A percentile compares a stretch with the other conserved stretches of the same genome.
These are phyloP conservation scores for Ceratocystis harringtonii DNA, from an alignment of 2,329 filamentous ascomycete species.

Conservation along the genomic window DNA sequence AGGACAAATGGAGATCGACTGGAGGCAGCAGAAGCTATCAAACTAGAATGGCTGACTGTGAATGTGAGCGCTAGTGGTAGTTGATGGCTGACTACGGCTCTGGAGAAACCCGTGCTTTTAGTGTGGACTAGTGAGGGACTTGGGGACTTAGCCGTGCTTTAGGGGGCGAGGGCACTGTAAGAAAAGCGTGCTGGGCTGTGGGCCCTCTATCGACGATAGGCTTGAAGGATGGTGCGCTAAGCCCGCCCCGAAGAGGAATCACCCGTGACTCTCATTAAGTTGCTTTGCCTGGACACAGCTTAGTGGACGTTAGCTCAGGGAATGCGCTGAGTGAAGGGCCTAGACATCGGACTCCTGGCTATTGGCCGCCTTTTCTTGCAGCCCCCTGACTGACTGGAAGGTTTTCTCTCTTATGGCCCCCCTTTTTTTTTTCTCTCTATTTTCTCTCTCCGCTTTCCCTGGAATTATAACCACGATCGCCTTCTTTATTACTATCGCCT, in stretches of 20 bases:
- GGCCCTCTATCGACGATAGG: not conserved
- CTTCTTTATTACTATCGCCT: conserved; percentile 4
- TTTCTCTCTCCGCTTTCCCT: not conserved
- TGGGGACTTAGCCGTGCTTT: not conserved
- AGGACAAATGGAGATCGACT: not conserved
- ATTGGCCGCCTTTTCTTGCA: not conserved
- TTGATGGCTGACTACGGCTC: not conserved
- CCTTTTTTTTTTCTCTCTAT: conserved; percentile 7
- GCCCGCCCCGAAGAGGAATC: not conserved
- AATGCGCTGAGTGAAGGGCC: not conserved
- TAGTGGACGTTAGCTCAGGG: not conserved
- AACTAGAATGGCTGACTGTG: no score
- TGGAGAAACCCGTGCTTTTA: not conserved
- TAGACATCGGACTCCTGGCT: not conserved
- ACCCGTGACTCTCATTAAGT: no score
- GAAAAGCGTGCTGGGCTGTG: not conserved
- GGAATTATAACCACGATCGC: not conserved
- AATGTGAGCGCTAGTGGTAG: not conserved
- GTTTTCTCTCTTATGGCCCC: not conserved
- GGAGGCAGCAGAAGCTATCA: not conserved
- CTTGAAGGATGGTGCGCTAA: not conserved
- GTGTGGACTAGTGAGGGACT: not conserved
- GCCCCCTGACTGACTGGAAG: not conserved
- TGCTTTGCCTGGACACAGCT: no score
- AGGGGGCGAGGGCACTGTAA: not conserved